Conservation (phyloP, 169 alveolate species). For the Babesia caballi region DNA sequence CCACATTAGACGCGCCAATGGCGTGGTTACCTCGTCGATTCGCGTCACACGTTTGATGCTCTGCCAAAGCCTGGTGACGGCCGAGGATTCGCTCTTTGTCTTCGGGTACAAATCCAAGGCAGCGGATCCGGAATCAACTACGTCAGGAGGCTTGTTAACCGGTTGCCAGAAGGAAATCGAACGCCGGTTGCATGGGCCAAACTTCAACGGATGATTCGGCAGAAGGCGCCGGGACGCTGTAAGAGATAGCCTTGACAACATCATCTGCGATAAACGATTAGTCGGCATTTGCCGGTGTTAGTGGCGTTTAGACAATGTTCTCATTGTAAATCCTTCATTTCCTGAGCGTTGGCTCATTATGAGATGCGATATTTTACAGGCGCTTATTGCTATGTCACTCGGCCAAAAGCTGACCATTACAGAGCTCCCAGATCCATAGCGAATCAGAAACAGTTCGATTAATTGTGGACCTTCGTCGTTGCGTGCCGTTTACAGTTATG, state of each 20-base stretch:
- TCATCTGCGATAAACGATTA: slow-evolving; percentile 2
- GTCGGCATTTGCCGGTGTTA: not conserved
- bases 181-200: not conserved
- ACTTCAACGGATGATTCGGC: not conserved
- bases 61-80: slow-evolving; percentile 30
- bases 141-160: slow-evolving; percentile 3
- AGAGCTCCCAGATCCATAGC: no score
- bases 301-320: no score
- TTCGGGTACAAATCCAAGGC: slow-evolving; percentile 7
- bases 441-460: no score
- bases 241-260: not conserved
- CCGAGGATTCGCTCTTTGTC: not conserved
- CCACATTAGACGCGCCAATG: not conserved
- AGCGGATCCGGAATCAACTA: not conserved
- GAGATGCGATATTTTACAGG: no score
- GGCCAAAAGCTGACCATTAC: no score
- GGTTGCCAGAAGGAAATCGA: slow-evolving; percentile 26
- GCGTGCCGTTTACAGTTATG: no score
- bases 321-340: no score
- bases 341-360: no score
- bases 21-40: slow-evolving; percentile 2
- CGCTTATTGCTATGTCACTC: no score
- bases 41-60: slow-evolving; percentile 30
- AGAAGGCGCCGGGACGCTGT: not conserved
- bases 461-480: no score